Base-by-base conservation (phyloP, 805 yeast species). In the Metschnikowia shivogae region DNA sequence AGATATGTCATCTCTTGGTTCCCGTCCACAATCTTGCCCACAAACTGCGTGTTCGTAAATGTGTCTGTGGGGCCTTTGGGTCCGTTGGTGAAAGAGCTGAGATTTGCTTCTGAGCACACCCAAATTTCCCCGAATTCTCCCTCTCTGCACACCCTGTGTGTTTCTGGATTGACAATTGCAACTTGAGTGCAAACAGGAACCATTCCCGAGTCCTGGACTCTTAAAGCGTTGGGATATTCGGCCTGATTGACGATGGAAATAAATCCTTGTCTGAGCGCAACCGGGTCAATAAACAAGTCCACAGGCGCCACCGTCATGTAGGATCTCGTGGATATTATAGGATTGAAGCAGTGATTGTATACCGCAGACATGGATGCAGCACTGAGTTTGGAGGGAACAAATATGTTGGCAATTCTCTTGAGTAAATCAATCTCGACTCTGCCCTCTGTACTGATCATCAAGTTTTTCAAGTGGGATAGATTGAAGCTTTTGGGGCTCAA, bases 71-170 rank as follows among this genome's bases (percentile, higher is more conserved):
- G 74, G 1, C 80, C 71, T 26, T 72, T 70, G 0, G 76, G 76
- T 3, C 81, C 81, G 42, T 77, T 72, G 33, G 80, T 77, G 60
- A 81, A 83, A 6, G 80, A 78, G 10, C 72, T 62, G 26, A 81
- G 84, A 54, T 85, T 89, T 0, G 92, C 95, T 52, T 89, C 96
- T 1, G 96, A 86, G 51, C 86, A 80, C 2, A 92, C 95, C 98
- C 98, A 93, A 33, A 93, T 89, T 65, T 93, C 99, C 29, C 99
- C 99, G 62, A 80, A 82, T 63, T 93, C 99, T 6, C 98, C 97
- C 42, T 82, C 83, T 46, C 77, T 80, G 60, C 99, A 92, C 10
- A 89, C 69, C 43, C 72, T 69, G 36, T 77, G 64, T 0, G 97
- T 92, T 60, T 93, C 97, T 1, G 99, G 99, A 53, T 93, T 93